phyloP scores from a whole-genome alignment of 306 rosid species.

The Quercus parvula region DNA sequence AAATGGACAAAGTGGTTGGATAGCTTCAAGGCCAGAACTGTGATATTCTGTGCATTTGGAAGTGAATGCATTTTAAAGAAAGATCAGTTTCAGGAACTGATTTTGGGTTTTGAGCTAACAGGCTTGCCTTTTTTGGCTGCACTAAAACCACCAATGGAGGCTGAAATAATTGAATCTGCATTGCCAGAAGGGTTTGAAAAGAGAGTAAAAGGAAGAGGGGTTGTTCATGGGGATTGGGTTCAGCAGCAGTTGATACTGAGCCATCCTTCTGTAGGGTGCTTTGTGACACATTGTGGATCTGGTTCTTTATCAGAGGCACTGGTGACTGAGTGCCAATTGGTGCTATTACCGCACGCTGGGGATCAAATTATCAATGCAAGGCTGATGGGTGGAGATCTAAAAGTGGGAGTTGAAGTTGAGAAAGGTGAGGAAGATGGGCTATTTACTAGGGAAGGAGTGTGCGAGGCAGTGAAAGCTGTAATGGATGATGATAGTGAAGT shows the following conservation, averaged over 20 bases:
- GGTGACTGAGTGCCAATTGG: conserved; percentile 27
- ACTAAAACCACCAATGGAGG: conserved; percentile 28
- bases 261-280: conserved; percentile 44
- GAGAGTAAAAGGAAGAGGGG: conserved; percentile 21
- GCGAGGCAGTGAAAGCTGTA: conserved; percentile 21
- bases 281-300: conserved; percentile 41
- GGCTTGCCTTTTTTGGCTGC: conserved; percentile 33
- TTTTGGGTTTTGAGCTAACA: conserved; percentile 39
- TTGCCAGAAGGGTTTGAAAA: conserved; percentile 29
- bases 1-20: conserved; percentile 29
- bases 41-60: conserved; percentile 19
- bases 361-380: conserved; percentile 31
- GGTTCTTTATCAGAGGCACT: conserved; percentile 33
- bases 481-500: conserved; percentile 23
- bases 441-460: conserved; percentile 28
- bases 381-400: conserved; percentile 14
- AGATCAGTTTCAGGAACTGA: conserved; percentile 24
- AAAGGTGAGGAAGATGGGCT: conserved; percentile 34
- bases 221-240: conserved; percentile 36
- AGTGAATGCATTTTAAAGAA: conserved; percentile 6
- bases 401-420: background rate
- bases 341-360: conserved; percentile 21
- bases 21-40: conserved; percentile 3
- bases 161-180: conserved; percentile 13
- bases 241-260: conserved; percentile 33